These are phyloP conservation scores for Leucocoprinus sp. DNA, from an alignment of 768 basidiomycete genomes.

Conservation along the genomic window DNA sequence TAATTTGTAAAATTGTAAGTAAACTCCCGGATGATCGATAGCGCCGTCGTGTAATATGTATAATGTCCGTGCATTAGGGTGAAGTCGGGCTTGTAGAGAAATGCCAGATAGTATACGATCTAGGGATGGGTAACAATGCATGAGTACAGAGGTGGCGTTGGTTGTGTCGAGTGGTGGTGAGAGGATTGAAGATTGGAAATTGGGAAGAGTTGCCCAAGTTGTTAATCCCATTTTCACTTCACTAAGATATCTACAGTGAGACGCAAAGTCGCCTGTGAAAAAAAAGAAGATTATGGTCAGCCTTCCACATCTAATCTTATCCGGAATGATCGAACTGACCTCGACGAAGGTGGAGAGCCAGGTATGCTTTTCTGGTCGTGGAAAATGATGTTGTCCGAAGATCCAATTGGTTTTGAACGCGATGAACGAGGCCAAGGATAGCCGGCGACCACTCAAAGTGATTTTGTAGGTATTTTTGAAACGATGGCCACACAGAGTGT, in stretches of 20 bases:
- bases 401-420: conserved; percentile 26
- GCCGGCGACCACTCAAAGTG: conserved; percentile 35
- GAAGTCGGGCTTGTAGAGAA: conserved; percentile 24
- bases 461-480: conserved; percentile 4
- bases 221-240: conserved; percentile 30
- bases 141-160: conserved; percentile 28
- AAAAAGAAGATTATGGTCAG: background rate
- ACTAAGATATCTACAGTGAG: conserved; percentile 31
- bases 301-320: background rate
- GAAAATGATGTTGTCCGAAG: conserved; percentile 20
- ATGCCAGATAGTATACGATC: conserved; percentile 33
- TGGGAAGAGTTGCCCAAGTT: conserved; percentile 40
- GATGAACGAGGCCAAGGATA: conserved; percentile 25
- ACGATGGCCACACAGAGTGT: conserved; percentile 29
- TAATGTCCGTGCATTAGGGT: conserved; percentile 30
- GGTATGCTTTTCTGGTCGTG: conserved; percentile 28
- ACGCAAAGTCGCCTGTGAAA: conserved; percentile 33
- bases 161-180: conserved; percentile 27
- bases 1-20: conserved; percentile 33
- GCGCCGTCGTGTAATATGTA: conserved; percentile 41
- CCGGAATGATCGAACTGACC: conserved; percentile 18
- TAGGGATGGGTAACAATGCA: conserved; percentile 39
- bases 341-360: conserved; percentile 40
- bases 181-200: conserved; percentile 22
- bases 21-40: conserved; percentile 38